A percentile compares a stretch with the other conserved stretches of the same genome.
These are phyloP conservation scores for Fusarium nygamai DNA, from an alignment of 2,329 filamentous ascomycete genomes.

Conservation along the genomic window DNA sequence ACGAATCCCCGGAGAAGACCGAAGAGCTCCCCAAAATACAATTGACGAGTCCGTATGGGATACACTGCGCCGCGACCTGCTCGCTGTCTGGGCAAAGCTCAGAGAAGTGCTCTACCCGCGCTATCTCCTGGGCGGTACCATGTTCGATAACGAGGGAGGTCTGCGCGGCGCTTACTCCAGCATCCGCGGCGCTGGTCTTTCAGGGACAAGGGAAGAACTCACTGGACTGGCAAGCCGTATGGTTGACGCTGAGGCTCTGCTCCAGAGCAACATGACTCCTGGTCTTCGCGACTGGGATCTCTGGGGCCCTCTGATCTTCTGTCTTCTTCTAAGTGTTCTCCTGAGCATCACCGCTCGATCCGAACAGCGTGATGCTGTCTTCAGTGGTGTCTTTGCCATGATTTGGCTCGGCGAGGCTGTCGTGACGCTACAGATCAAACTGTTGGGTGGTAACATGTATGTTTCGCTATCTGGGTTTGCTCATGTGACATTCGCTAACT, in stretches of 20 bases:
- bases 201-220: constrained; percentile 70
- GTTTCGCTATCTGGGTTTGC: constrained; percentile 49
- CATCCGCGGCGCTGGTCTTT: constrained; percentile 66
- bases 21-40: constrained; percentile 87
- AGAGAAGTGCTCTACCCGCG: constrained; percentile 95
- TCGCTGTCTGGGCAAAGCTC: constrained; percentile 98
- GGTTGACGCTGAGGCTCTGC: constrained; percentile 70
- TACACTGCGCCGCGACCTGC: constrained; percentile 89
- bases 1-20: constrained; percentile 91
- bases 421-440: constrained; percentile 97
- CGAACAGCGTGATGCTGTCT: constrained; percentile 87
- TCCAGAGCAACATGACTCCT: constrained; percentile 82
- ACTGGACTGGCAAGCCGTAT: constrained; percentile 69
- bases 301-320: constrained; percentile 97
- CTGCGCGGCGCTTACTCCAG: constrained; percentile 71
- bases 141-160: constrained; percentile 65
- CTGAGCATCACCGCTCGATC: constrained; percentile 82
- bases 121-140: constrained; percentile 81
- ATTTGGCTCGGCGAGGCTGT: constrained; percentile 97
- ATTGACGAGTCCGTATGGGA: constrained; percentile 98
- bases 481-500: constrained; percentile 32
- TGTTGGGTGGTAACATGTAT: constrained; percentile 96
- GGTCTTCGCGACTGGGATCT: constrained; percentile 97
- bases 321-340: constrained; percentile 85
- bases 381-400: constrained; percentile 95